A percentile compares a stretch with the other conserved stretches of the same genome.
These are phyloP conservation scores for Trichosanthes truncata DNA, from an alignment of 306 rosid genomes.

Conservation along the genomic window DNA sequence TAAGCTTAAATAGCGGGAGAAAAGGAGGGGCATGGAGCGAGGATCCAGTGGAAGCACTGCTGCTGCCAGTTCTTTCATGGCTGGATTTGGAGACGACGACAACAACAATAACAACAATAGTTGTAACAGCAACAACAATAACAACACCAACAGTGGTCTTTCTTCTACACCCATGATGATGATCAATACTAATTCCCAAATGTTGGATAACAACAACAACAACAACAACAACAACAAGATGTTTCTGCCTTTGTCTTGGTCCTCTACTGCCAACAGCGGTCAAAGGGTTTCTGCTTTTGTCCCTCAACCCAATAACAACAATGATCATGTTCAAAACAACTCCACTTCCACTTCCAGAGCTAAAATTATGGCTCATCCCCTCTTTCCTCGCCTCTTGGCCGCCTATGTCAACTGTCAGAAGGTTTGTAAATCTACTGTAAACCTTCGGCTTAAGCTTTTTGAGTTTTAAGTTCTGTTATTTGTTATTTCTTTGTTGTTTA, in stretches of 20 bases:
- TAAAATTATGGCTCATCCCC: slow-evolving; percentile 34
- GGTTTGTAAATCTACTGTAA: slow-evolving; percentile 2
- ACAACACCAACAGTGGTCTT: slow-evolving; percentile 20
- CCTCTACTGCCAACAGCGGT: not conserved
- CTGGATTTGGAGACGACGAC: slow-evolving; percentile 40
- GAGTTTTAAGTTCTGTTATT: too few relatives aligned
- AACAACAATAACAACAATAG: slow-evolving; percentile 15
- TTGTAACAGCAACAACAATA: slow-evolving; percentile 8
- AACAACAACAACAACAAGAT: slow-evolving; percentile 14
- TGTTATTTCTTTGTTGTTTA: too few relatives aligned
- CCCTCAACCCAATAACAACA: slow-evolving; percentile 16
- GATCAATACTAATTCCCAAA: not conserved
- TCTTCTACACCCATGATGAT: slow-evolving; percentile 26
- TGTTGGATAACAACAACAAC: not conserved
- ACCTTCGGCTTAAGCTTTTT: not conserved
- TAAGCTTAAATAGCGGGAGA: slow-evolving; percentile 38
- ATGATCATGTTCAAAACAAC: not conserved
- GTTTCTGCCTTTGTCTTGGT: slow-evolving; percentile 30
- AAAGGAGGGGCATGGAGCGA: not conserved
- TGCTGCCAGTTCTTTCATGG: slow-evolving; percentile 14
- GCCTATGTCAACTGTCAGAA: slow-evolving; percentile 23
- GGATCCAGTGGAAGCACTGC: not conserved
- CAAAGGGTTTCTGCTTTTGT: slow-evolving; percentile 17
- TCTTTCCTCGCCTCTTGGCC: slow-evolving; percentile 25
- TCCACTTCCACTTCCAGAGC: slow-evolving; percentile 7